Conservation (phyloP, 768 basidiomycete species). For the Podaxis rugospora region DNA sequence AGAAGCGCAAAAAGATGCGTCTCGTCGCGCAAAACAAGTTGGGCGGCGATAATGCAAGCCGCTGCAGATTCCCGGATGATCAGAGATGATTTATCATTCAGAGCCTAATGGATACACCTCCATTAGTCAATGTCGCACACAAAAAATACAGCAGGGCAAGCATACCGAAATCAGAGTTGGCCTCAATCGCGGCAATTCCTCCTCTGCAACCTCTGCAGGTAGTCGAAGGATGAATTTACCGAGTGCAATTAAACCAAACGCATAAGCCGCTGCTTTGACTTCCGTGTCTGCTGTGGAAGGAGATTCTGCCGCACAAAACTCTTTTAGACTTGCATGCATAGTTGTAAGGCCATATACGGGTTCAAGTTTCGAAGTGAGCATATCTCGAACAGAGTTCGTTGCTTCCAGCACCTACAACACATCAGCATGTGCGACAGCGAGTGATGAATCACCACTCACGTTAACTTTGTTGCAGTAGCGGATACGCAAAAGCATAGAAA, state of each 20-base stretch:
- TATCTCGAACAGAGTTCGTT: constrained; percentile 77
- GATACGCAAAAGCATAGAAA: constrained; percentile 63
- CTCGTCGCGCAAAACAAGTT: constrained; percentile 79
- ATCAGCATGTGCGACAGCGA: not conserved
- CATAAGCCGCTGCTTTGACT: constrained; percentile 62
- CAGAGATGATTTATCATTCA: constrained; percentile 69
- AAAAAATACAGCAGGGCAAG: constrained; percentile 5
- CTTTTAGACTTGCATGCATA: constrained; percentile 66
- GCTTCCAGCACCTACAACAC: constrained; percentile 69
- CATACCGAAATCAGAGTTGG: constrained; percentile 65
- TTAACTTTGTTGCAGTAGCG: constrained; percentile 69
- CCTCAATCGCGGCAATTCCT: constrained; percentile 77
- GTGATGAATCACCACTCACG: constrained; percentile 36
- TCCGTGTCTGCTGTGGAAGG: constrained; percentile 40
- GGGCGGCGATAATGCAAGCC: constrained; percentile 77
- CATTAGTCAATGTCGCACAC: constrained; percentile 3
- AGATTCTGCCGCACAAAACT: constrained; percentile 53
- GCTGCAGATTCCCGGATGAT: constrained; percentile 83
- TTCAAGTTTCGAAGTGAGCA: constrained; percentile 64
- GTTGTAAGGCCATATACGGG: constrained; percentile 85
- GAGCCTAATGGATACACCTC: constrained; percentile 36
- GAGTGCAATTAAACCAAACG: constrained; percentile 79
- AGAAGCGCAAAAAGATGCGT: constrained; percentile 77
- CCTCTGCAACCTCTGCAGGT: constrained; percentile 81
- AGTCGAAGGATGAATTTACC: constrained; percentile 80